Conservation (phyloP, 2,329 filamentous ascomycete species). For the Macrophomina tecta region DNA sequence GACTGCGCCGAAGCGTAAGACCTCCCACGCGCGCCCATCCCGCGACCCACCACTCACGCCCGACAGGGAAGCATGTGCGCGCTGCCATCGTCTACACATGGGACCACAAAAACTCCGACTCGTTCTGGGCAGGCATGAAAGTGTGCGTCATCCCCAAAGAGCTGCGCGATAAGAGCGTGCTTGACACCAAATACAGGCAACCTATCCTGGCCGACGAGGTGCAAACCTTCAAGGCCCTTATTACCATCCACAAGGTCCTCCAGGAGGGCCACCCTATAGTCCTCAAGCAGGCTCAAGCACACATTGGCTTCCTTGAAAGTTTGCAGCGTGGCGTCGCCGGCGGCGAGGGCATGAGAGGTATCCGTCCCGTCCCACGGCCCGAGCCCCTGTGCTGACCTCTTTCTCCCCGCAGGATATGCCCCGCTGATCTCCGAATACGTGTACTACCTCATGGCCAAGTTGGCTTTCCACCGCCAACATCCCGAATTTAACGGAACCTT, state of each 20-base stretch:
- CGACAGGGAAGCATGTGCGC: slow-evolving; percentile 85
- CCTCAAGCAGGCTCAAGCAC: slow-evolving; percentile 84
- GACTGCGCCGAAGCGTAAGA: slow-evolving; percentile 69
- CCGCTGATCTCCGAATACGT: slow-evolving; percentile 97
- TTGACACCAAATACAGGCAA: slow-evolving; percentile 63
- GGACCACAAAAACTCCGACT: slow-evolving; percentile 94
- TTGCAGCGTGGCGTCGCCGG: slow-evolving; percentile 79
- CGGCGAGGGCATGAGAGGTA: slow-evolving; percentile 80
- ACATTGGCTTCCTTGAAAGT: slow-evolving; percentile 91
- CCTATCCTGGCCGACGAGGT: slow-evolving; percentile 98
- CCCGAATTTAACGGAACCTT: slow-evolving; percentile 99
- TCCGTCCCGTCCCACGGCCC: slow-evolving; percentile 29
- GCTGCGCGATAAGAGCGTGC: slow-evolving; percentile 14
- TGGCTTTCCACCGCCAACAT: slow-evolving; percentile 95
- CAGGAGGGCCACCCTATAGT: slow-evolving; percentile 94
- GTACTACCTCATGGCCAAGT: slow-evolving; percentile 90
- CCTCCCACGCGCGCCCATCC: neutral
- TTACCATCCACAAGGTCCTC: slow-evolving; percentile 95
- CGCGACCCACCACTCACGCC: slow-evolving; percentile 39
- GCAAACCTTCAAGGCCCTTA: slow-evolving; percentile 97
- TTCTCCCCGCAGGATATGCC: slow-evolving; percentile 67
- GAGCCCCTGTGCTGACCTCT: slow-evolving; percentile 5
- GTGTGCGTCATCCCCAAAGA: slow-evolving; percentile 63
- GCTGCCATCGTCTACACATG: slow-evolving; percentile 98
- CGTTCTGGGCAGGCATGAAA: slow-evolving; percentile 99